Conservation (phyloP, 139 green algal genomes). For the Chlamydomonas sp. region DNA sequence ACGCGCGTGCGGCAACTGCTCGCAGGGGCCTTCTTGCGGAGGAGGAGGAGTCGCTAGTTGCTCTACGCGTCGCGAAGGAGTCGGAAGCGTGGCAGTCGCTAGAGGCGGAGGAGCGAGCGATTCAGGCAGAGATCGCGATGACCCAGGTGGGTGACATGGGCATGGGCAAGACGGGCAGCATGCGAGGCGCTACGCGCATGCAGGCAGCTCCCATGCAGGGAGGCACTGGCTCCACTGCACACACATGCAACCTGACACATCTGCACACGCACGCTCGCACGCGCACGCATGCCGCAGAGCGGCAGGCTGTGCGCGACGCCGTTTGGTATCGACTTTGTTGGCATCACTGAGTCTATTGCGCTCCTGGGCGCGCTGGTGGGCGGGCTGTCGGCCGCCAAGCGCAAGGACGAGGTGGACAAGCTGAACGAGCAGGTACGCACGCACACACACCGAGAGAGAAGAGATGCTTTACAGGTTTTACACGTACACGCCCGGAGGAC, state of each 20-base stretch:
- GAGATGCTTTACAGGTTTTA: too few species aligned
- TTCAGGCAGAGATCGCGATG: slow-evolving; percentile 44
- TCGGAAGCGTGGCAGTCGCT: slow-evolving; percentile 36
- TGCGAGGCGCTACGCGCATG: neutral
- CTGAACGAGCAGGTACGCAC: slow-evolving; percentile 86
- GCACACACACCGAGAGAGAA: too few species aligned
- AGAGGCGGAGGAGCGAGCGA: slow-evolving; percentile 27
- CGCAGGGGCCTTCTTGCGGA: neutral
- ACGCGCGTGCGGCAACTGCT: neutral
- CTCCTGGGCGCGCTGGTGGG: slow-evolving; percentile 51
- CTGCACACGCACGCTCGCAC: neutral
- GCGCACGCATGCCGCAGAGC: slow-evolving; percentile 13
- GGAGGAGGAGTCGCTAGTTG: slow-evolving; percentile 60
- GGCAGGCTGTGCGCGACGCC: slow-evolving; percentile 89
- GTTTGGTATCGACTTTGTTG: slow-evolving; percentile 92
- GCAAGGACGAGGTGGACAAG: slow-evolving; percentile 80
- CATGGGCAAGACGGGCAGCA: neutral
- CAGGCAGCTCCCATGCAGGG: neutral
- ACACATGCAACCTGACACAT: neutral
- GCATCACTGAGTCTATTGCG: slow-evolving; percentile 86
- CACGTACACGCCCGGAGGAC: too few species aligned
- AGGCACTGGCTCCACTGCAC: neutral
- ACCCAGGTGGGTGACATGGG: slow-evolving; percentile 25
- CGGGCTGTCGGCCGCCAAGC: slow-evolving; percentile 61
- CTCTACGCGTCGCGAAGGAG: slow-evolving; percentile 61